phyloP scores from a whole-genome alignment of 345 rosid genomes.

The Erysimum cheiranthoides region DNA sequence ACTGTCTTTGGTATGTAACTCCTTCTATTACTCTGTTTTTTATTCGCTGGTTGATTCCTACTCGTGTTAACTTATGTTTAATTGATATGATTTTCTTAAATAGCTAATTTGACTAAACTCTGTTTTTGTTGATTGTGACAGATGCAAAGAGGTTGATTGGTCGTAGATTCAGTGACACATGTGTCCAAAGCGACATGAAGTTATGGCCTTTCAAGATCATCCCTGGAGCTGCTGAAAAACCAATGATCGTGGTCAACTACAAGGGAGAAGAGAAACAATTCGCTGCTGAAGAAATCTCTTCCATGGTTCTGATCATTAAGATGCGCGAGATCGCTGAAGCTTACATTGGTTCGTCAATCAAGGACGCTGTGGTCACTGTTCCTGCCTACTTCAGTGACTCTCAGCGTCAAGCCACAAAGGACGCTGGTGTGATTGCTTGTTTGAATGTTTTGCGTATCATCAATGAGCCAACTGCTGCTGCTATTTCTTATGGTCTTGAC shows the following conservation, averaged over 20 bases:
- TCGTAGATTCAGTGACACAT: constrained; percentile 43
- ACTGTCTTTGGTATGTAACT: constrained; percentile 54
- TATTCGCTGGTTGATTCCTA: no score
- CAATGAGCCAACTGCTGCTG: constrained; percentile 49
- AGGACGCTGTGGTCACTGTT: constrained; percentile 45
- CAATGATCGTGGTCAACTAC: constrained; percentile 46
- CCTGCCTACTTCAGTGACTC: constrained; percentile 51
- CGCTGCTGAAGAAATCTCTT: constrained; percentile 46
- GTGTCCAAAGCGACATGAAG: constrained; percentile 48
- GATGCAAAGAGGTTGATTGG: constrained; percentile 54
- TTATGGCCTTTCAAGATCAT: constrained; percentile 49
- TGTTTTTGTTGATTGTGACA: constrained; percentile 8
- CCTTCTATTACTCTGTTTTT: not conserved
- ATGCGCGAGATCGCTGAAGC: constrained; percentile 47
- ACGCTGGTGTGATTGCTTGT: constrained; percentile 41
- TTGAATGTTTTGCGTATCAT: constrained; percentile 44
- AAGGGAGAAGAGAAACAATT: constrained; percentile 53
- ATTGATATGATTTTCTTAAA: not conserved
- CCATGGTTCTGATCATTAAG: constrained; percentile 37
- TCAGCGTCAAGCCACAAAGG: constrained; percentile 45
- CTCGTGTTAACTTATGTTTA: not conserved
- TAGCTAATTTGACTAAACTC: constrained; percentile 29
- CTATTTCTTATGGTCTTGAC: constrained; percentile 48
- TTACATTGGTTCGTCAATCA: constrained; percentile 29
- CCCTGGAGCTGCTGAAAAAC: constrained; percentile 43